Percentiles rank a stretch among this genome's conserved stretches.
Conservation (phyloP, 1,284 basidiomycete genomes). For the Earliella scabrosa region DNA sequence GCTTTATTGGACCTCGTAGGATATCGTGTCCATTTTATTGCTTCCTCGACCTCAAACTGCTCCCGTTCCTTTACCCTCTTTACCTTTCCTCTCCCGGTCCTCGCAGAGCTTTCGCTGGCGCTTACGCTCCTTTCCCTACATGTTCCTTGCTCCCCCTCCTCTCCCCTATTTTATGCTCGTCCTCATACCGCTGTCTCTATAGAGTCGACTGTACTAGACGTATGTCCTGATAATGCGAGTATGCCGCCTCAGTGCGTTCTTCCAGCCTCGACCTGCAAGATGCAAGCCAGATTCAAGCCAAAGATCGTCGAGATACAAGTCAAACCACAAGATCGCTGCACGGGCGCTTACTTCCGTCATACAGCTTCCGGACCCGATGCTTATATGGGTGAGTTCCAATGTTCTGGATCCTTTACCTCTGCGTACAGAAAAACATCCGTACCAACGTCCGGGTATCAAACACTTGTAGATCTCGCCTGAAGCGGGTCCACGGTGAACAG, state of each 20-base stretch:
- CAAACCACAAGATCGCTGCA: background rate
- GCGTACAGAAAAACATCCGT: background rate
- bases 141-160: background rate
- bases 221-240: conserved; percentile 5
- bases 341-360: background rate
- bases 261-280: background rate
- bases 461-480: background rate
- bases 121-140: background rate
- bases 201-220: conserved; percentile 17
- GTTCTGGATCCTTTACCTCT: background rate
- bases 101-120: background rate
- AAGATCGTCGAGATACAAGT: background rate
- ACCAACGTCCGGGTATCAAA: background rate
- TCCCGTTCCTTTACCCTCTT: background rate
- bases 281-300: background rate
- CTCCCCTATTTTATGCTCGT: conserved; percentile 1
- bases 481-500: background rate
- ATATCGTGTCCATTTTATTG: background rate
- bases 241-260: conserved; percentile 1
- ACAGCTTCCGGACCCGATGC: background rate
- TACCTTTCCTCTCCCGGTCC: background rate
- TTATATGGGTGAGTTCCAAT: background rate
- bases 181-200: conserved; percentile 10
- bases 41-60: background rate
- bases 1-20: background rate